Evolutionary conservation across 495 filamentous ascomycete species (phyloP), one percentile per base, ranked within the genome.

Genomic region (Ascodesmis nigricans): DNA sequence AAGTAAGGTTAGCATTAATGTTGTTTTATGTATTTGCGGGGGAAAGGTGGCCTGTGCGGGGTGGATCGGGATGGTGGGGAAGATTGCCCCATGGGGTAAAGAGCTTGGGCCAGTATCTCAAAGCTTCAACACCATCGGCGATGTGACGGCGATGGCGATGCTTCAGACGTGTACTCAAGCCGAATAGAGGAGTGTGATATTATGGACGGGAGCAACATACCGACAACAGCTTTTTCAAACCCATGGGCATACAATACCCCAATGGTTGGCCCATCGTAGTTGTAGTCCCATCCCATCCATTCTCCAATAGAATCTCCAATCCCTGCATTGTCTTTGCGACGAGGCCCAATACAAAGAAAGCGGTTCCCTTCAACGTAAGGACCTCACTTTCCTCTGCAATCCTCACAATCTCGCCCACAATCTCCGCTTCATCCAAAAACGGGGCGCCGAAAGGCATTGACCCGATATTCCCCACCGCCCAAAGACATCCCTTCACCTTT

Each of bases 391-490:
- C 60, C 46, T 90, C 72, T 2, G 87, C 90, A 51, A 97, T 92
- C 44, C 65, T 59, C 34, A 93, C 69, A 28, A 95, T 81, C 37
- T 70, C 66, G 48, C 72, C 65, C 17, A 93, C 77, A 19, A 93
- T 78, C 38, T 92, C 77, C 27, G 71, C 71, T 35, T 73, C 73
- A 51, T 84, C 79, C 2, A 97, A 63, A 54, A 97, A 97, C 0
- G 79, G 78, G 0, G 82, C 87, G 1, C 90, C 87, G 20, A 93
- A 69, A 45, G 91, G 83, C 90, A 97, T 97, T 2, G 81, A 91
- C 0, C 87, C 87, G 29, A 97, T 81, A 48, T 97, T 97, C 17
- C 90, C 87, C 5, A 97, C 79, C 0, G 87, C 87, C 87, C 87
- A 97, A 13, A 97, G 64, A 49, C 79, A 92, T 18, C 90, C 87